Evolutionary conservation across 495 filamentous ascomycete genomes (phyloP), one percentile per base, ranked within the genome.

Genomic region (Pyrenopolyporus hunteri): DNA sequence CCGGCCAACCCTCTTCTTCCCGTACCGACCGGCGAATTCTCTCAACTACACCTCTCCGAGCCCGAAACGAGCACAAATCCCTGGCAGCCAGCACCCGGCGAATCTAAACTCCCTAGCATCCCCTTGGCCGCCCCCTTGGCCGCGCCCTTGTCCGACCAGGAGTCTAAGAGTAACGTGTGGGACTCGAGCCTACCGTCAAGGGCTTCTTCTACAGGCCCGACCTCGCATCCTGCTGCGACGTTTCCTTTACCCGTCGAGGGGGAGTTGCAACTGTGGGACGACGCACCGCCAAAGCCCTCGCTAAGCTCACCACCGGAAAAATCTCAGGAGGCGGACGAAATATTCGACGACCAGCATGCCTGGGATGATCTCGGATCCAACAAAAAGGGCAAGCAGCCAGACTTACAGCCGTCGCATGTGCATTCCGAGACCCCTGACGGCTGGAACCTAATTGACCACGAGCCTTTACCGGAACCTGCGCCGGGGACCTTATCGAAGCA

Each of bases 391-490:
- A 75, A 77, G 39, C 64, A 63, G 9, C 48, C 72, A 9, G 70
- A 62, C 2, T 25, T 62, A 26, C 29, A 55, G 20, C 35, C 62
- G 6, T 42, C 66, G 1, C 43, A 65, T 20, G 56, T 65, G 32
- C 61, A 72, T 14, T 37, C 69, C 0, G 71, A 72, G 8, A 57
- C 66, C 4, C 64, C 55, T 20, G 79, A 79, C 5, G 76, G 74
- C 23, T 82, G 80, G 80, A 81, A 79, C 57, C 40, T 83, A 36
- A 73, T 81, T 13, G 78, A 81, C 31, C 56, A 77, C 32, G 80
- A 78, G 20, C 49, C 70, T 11, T 60, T 58, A 9, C 65, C 69
- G 1, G 70, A 69, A 10, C 69, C 70, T 14, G 50, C 14, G 1
- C 57, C 59, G 0, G 50, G 44, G 17, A 59, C 28, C 14, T 60